These are phyloP conservation scores for Stachybotrys chlorohalonatus DNA, from an alignment of 2,329 filamentous ascomycete species.

Conservation along the genomic window DNA sequence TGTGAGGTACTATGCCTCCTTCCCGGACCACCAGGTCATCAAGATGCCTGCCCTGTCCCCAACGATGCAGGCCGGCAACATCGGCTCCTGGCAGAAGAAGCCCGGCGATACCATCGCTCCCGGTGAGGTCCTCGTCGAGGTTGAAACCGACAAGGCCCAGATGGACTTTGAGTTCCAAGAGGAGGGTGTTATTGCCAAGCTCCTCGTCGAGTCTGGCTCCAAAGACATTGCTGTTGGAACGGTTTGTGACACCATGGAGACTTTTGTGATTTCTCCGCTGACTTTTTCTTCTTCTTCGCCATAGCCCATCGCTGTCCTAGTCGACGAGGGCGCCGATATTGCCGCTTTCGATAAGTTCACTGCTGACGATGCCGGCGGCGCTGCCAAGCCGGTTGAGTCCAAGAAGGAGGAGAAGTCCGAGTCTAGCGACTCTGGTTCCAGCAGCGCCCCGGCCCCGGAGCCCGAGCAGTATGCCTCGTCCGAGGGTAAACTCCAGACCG, in stretches of 20 bases:
- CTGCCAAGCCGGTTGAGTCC: conserved; percentile 53
- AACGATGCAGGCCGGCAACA: conserved; percentile 95
- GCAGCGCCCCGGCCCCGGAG: conserved; percentile 33
- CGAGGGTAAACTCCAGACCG: conserved; percentile 70
- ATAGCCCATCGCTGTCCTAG: conserved; percentile 90
- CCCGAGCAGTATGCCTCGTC: conserved; percentile 65
- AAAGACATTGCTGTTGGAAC: conserved; percentile 93
- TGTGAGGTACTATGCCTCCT: conserved; percentile 66
- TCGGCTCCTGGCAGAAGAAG: conserved; percentile 98
- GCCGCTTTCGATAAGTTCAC: conserved; percentile 83
- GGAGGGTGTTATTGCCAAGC: conserved; percentile 89
- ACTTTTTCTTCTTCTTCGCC: conserved; percentile 5
- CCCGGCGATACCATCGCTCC: conserved; percentile 77
- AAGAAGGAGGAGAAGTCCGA: conserved; percentile 60
- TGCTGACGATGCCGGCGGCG: conserved; percentile 82
- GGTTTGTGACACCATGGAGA: conserved; percentile 48
- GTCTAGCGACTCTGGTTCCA: conserved; percentile 44
- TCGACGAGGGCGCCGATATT: conserved; percentile 85
- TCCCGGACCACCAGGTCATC: conserved; percentile 88
- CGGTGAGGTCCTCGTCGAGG: conserved; percentile 93
- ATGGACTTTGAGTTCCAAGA: conserved; percentile 99
- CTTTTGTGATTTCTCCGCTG: conserved; percentile 5
- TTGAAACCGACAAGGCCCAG: conserved; percentile 99
- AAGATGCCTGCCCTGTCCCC: conserved; percentile 97
- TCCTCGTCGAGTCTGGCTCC: conserved; percentile 83